Conservation (phyloP, 2,329 filamentous ascomycete genomes). For the Trichophyton simii region DNA sequence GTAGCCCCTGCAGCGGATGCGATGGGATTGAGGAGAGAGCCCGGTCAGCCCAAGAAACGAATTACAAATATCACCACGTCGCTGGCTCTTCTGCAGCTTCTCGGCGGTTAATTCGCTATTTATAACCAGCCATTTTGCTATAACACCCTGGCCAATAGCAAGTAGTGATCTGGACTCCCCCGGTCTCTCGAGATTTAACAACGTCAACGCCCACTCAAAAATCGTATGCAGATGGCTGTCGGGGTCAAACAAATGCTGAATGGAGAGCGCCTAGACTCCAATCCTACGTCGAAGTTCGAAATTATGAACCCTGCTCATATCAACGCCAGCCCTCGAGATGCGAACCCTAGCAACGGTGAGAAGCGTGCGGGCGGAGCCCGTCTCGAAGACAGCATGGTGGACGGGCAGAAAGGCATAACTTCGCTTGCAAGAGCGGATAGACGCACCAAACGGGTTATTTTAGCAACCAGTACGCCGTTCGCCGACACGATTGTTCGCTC, state of each 20-base stretch:
- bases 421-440: neutral
- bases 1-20: neutral
- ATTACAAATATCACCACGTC: neutral
- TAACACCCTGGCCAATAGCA: neutral
- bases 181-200: neutral
- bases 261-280: neutral
- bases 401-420: neutral
- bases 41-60: neutral
- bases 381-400: neutral
- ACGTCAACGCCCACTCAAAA: neutral
- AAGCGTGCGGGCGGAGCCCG: neutral
- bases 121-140: neutral
- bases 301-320: constrained; percentile 3
- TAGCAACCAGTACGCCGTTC: constrained; percentile 31
- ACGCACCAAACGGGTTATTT: constrained; percentile 21
- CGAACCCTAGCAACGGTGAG: neutral
- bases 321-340: neutral
- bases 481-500: constrained; percentile 28
- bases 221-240: neutral
- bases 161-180: neutral
- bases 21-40: neutral
- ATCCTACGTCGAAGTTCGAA: neutral
- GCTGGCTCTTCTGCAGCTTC: neutral
- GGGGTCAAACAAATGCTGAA: neutral
- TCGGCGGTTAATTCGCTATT: neutral